A percentile compares a stretch with the other conserved stretches of the same genome.
Evolutionary conservation across 2,329 filamentous ascomycete genomes (phyloP).

Genomic region (Ophiostoma australiae): DNA sequence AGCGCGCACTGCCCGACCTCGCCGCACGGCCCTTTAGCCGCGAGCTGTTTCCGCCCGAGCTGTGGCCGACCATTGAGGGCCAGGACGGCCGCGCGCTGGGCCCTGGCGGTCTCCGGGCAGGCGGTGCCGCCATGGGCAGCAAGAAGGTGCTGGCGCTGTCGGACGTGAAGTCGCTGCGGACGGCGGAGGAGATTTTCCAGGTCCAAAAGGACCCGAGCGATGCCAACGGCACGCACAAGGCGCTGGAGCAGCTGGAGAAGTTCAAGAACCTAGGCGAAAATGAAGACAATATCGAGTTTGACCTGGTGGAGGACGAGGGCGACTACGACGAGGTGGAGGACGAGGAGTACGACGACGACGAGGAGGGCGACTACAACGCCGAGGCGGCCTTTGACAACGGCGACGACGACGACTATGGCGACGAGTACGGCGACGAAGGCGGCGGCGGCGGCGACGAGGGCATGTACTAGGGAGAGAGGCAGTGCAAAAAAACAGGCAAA

Average conservation of each 20-base stretch:
- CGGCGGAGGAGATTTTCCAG: slow-evolving; percentile 49
- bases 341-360: slow-evolving; percentile 53
- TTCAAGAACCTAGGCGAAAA: slow-evolving; percentile 41
- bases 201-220: slow-evolving; percentile 18
- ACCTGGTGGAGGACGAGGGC: slow-evolving; percentile 47
- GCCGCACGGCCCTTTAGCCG: slow-evolving; percentile 43
- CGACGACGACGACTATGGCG: slow-evolving; percentile 45
- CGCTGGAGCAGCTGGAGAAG: slow-evolving; percentile 44
- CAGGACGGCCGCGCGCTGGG: slow-evolving; percentile 35
- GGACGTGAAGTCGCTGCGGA: slow-evolving; percentile 45
- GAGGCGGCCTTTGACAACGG: slow-evolving; percentile 58
- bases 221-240: slow-evolving; percentile 33
- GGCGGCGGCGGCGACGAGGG: slow-evolving; percentile 35
- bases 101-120: not conserved
- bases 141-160: slow-evolving; percentile 40
- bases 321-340: slow-evolving; percentile 45
- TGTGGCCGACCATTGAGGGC: slow-evolving; percentile 52
- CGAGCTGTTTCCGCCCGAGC: slow-evolving; percentile 53
- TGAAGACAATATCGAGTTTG: slow-evolving; percentile 39
- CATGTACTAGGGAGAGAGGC: slow-evolving; percentile 23
- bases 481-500: not conserved
- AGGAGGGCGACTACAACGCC: slow-evolving; percentile 57
- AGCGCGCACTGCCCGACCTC: slow-evolving; percentile 52
- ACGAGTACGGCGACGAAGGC: slow-evolving; percentile 50
- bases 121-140: slow-evolving; percentile 24